Evolutionary conservation across 1,284 basidiomycete species (phyloP), one percentile per base, ranked within the genome.

Genomic region (Austropuccinia psidii): DNA sequence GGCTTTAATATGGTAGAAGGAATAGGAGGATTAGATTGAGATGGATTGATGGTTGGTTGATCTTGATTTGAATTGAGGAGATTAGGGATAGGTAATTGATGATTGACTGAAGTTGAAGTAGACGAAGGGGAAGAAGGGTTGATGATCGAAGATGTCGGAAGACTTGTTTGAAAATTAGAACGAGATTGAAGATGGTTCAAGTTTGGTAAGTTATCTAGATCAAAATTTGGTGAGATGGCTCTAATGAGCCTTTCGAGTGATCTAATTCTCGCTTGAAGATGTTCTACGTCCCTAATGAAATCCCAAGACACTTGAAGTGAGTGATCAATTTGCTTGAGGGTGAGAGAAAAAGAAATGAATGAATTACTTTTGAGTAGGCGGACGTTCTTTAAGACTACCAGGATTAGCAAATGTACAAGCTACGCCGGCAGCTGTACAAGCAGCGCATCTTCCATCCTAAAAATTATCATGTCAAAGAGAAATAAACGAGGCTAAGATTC

Each of bases 161-260:
- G n/a, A 7, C 19, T 27, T 17, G 37, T n/a, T 24, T 67, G 35
- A 49, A 55, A 54, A 15, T 19, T 4, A n/a, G 50, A 50, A 15
- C 4, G 11, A 3, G 37, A 55, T 27, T 50, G 17, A 7, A 61
- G 39, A 11, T 19, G 7, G 29, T 49, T 13, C 31, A 24, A 17
- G 33, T 60, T 17, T 9, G 68, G 68, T n/a, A 70, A 37, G 43
- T 60, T 49, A 21, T 49, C 41, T 5, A 70, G 45, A 35, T 70
- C 68, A 37, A 70, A 19, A 27, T 54, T 35, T 6, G 68, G 57
- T 43, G 39, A 54, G 11, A 70, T 57, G 9, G 68, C 68, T 2
- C 60, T 54, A 29, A 70, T 41, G 19, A 70, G 57, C 31, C 57
- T 37, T 35, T 70, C 68, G n/a, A 70, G n/a, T 35, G 68, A 70